Conservation (phyloP, 2,329 filamentous ascomycete genomes). For the Botrytis tulipae region DNA sequence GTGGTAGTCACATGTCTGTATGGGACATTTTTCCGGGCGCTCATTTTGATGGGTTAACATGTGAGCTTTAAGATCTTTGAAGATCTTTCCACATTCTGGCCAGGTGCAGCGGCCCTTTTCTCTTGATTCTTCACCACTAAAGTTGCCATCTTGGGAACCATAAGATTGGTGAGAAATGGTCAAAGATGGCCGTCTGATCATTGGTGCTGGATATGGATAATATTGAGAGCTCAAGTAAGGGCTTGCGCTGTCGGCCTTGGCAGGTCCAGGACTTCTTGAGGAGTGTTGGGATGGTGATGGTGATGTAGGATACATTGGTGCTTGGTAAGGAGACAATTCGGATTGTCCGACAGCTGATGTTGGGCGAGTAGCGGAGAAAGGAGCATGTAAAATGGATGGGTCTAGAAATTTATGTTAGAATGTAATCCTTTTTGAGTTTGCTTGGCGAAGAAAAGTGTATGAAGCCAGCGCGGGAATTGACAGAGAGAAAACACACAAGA, state of each 20-base stretch:
- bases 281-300: slow-evolving; percentile 36
- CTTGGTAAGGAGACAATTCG: slow-evolving; percentile 33
- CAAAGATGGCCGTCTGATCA: slow-evolving; percentile 31
- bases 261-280: slow-evolving; percentile 35
- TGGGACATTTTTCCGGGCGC: slow-evolving; percentile 93
- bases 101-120: slow-evolving; percentile 50
- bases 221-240: slow-evolving; percentile 35
- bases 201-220: slow-evolving; percentile 35
- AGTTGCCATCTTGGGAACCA: slow-evolving; percentile 35
- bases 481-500: slow-evolving; percentile 52
- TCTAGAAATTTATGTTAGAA: slow-evolving; percentile 36
- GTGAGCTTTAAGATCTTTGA: slow-evolving; percentile 74
- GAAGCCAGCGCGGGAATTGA: slow-evolving; percentile 33
- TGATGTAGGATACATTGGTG: slow-evolving; percentile 36
- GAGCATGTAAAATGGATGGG: slow-evolving; percentile 38
- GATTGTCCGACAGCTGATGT: slow-evolving; percentile 30
- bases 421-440: slow-evolving; percentile 12
- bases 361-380: slow-evolving; percentile 31
- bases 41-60: slow-evolving; percentile 96
- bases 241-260: slow-evolving; percentile 36
- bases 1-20: slow-evolving; percentile 90
- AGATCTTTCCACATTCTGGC: slow-evolving; percentile 57
- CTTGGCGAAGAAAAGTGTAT: slow-evolving; percentile 3
- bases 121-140: slow-evolving; percentile 37
- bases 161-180: slow-evolving; percentile 34